phyloP scores from a whole-genome alignment of 73 alveolate genomes.

The Paramecium bursaria region DNA sequence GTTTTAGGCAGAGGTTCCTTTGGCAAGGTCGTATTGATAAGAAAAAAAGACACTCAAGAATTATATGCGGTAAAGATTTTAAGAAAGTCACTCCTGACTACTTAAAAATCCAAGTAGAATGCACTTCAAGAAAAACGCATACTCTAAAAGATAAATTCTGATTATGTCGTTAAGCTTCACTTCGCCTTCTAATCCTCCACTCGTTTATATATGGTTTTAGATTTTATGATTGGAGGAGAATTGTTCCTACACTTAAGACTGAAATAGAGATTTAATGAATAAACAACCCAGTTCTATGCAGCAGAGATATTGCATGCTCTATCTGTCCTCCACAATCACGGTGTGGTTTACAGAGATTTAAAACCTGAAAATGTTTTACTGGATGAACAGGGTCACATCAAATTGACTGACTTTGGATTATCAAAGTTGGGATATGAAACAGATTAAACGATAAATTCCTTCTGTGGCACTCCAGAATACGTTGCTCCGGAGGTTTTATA shows the following conservation, averaged over 20 bases:
- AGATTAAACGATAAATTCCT: constrained; percentile 43
- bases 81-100: constrained; percentile 23
- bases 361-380: constrained; percentile 82
- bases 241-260: constrained; percentile 77
- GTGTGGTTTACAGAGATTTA: constrained; percentile 83
- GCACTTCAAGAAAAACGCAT: constrained; percentile 79
- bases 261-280: constrained; percentile 77
- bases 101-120: constrained; percentile 8
- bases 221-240: constrained; percentile 91
- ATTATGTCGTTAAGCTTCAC: constrained; percentile 88
- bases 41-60: constrained; percentile 71
- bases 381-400: constrained; percentile 75
- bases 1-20: constrained; percentile 95
- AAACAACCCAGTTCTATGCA: constrained; percentile 84
- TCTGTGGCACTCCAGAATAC: constrained; percentile 71
- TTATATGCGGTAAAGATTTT: constrained; percentile 63
- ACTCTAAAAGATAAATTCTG: constrained; percentile 78
- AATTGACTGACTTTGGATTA: constrained; percentile 79
- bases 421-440: constrained; percentile 69
- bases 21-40: constrained; percentile 92
- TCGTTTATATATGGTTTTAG: constrained; percentile 90
- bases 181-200: constrained; percentile 90
- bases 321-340: constrained; percentile 80
- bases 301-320: constrained; percentile 84
- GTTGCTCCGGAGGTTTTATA: constrained; percentile 63